Percentiles rank a stretch among this genome's conserved stretches.
Conservation (phyloP, 805 yeast species). For the Saccharomycopsis sp. region DNA sequence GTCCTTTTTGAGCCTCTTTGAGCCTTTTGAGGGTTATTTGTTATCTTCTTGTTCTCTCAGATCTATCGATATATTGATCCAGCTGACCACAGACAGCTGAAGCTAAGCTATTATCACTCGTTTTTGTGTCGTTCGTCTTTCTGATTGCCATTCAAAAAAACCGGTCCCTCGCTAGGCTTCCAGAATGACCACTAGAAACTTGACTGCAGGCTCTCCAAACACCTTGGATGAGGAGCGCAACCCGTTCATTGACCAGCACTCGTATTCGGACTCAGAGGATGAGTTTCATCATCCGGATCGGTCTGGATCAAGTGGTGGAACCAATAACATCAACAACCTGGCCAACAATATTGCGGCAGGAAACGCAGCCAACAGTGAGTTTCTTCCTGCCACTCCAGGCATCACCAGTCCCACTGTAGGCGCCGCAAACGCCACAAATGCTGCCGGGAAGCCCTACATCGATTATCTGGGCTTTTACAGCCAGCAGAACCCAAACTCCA, state of each 20-base stretch:
- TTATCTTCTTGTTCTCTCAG: too few relatives aligned
- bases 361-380: conserved; percentile 5
- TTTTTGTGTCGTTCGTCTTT: background rate
- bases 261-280: conserved; percentile 14
- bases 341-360: conserved; percentile 9
- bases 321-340: conserved; percentile 2
- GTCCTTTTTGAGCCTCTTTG: too few relatives aligned
- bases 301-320: background rate
- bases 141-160: too few relatives aligned
- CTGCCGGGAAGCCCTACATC: conserved; percentile 34
- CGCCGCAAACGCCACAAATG: background rate
- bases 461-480: conserved; percentile 39
- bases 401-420: conserved; percentile 12
- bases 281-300: conserved; percentile 3
- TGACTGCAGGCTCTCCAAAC: conserved; percentile 28
- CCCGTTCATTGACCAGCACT: conserved; percentile 25
- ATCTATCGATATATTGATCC: too few relatives aligned
- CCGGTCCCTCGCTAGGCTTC: background rate
- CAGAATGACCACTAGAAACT: conserved; percentile 28
- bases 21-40: too few relatives aligned
- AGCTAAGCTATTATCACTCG: background rate
- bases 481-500: conserved; percentile 30
- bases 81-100: too few relatives aligned
- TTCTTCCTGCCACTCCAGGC: background rate
- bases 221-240: conserved; percentile 27